Evolutionary conservation across 805 yeast species (phyloP), one percentile per base, ranked within the genome.

Genomic region (Pichia scutulata): DNA sequence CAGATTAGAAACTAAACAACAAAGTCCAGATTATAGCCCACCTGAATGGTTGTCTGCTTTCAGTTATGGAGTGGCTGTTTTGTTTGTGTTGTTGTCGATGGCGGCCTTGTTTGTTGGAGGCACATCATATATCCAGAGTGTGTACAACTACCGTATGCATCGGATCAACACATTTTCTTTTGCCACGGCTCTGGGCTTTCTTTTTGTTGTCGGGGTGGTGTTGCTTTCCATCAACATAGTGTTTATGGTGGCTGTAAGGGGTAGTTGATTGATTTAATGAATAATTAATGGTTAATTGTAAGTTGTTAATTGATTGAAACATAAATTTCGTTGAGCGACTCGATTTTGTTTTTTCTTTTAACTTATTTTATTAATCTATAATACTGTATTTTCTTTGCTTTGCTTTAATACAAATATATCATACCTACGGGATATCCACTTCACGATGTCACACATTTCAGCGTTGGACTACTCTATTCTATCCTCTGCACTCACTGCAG

Each of bases 111-210:
- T 70, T 6, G 52, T 74, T 12, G 69, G 75, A 19, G 72, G 68
- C 0, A 49, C 68, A 19, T 72, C 73, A 54, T 78, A 78, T 56
- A 62, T 69, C 48, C 62, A 67, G 16, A 71, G 81, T 0, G 67
- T 77, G n/a, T 54, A 69, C 44, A 61, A 73, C 45, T 77, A 75
- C 55, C 69, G 75, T 19, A 59, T 66, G 26, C 70, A 68, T 45
- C 68, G 69, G 51, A 73, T 77, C 24, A 60, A 65, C 41, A 72
- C 72, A 1, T 60, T 66, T 53, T 69, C 70, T 41, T 64, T 67
- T 48, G 62, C 41, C 12, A 41, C 39, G 7, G 19, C 53, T 1
- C 21, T 51, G n/a, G 53, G 65, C 8, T 46, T 67, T 25, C 66
- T 75, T 13, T 61, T 49, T 5, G 13, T 47, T 1, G 46, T 47